Base-by-base conservation (phyloP, 2,329 filamentous ascomycete genomes). In the Ceratocystis eucalypticola region DNA sequence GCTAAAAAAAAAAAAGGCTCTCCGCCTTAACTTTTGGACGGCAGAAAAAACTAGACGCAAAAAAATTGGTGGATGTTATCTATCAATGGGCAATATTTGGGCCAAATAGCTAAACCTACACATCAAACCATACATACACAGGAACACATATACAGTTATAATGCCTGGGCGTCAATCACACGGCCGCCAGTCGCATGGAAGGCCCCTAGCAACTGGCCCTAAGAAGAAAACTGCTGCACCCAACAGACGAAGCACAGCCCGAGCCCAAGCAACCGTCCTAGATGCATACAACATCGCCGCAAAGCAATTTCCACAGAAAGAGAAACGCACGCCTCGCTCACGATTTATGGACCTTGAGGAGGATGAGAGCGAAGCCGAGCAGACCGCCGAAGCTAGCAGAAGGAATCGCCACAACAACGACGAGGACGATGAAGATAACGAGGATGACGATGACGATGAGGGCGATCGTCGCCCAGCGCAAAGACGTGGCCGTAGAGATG, bases 91-190 rank as follows among this genome's bases (percentile, higher is more conserved):
- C 20, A n/a, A 30, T 62, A 62, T 22, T 66, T 8, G 37, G 66
- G 62, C 25, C 25, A 48, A 15, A 17, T 44, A 17, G 46, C 64
- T 22, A 67, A 44, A 6, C 22, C 5, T 57, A 12, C 20, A 48
- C 45, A 48, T 6, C 57, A 41, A 68, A 48, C 28, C 46, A 48
- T 15, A 46, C 50, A 28, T 28, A 50, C 62, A 57, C 30, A 61
- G 17, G 45, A 50, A 59, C 12, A 50, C 41, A 68, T 10, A 22
- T 30, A 68, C 75, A 66, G 48, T 30, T 25, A 66, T n/a, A 20
- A 84, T 85, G 82, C 79, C 80, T 22, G 82, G 83, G 73, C 79
- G 82, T 69, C 82, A 85, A 76, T 76, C 82, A 57, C 82, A 85
- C 72, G 83, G 83, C 44, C 75, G 82, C 70, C 74, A 82, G 22